A percentile compares a stretch with the other conserved stretches of the same genome.
Evolutionary conservation across 108 stramenopile species (phyloP).

Genomic region (Cyclostephanos tholiformis): DNA sequence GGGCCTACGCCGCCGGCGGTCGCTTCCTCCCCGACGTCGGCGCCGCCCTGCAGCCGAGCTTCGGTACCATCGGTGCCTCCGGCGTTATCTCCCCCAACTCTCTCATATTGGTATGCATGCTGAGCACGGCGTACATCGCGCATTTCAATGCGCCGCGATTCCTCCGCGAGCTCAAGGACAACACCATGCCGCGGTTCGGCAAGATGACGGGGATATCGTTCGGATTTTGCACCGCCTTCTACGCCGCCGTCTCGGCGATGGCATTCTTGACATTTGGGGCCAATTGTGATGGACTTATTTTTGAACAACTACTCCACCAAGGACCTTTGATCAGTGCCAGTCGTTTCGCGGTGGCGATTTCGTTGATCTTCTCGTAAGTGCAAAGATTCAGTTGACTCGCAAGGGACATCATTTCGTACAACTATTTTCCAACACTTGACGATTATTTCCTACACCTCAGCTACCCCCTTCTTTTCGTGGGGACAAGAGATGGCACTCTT

Average conservation of each 20-base stretch:
- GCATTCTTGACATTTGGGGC: constrained; percentile 95
- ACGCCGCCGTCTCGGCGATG: constrained; percentile 76
- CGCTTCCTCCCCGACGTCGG: constrained; percentile 68
- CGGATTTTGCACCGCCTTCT: constrained; percentile 70
- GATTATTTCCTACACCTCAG: constrained; percentile 11
- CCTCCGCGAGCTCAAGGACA: constrained; percentile 92
- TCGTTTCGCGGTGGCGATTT: constrained; percentile 90
- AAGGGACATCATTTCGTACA: not conserved
- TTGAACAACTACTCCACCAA: constrained; percentile 93
- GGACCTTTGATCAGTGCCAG: constrained; percentile 86
- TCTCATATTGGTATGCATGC: constrained; percentile 92
- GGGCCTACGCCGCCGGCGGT: constrained; percentile 71
- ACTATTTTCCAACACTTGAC: not conserved
- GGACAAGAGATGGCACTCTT: constrained; percentile 87
- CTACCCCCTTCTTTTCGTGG: constrained; percentile 76
- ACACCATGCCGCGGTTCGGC: constrained; percentile 84
- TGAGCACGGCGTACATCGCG: constrained; percentile 93
- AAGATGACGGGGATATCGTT: constrained; percentile 83
- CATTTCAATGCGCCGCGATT: constrained; percentile 96
- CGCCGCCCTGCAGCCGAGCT: constrained; percentile 61
- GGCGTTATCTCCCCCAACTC: constrained; percentile 80
- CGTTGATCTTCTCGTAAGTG: constrained; percentile 73
- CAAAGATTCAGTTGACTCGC: not conserved
- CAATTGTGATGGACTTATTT: constrained; percentile 83
- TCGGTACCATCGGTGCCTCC: constrained; percentile 70